A percentile compares a stretch with the other conserved stretches of the same genome.
Conservation (phyloP, 768 basidiomycete genomes). For the Hericium alpestre region DNA sequence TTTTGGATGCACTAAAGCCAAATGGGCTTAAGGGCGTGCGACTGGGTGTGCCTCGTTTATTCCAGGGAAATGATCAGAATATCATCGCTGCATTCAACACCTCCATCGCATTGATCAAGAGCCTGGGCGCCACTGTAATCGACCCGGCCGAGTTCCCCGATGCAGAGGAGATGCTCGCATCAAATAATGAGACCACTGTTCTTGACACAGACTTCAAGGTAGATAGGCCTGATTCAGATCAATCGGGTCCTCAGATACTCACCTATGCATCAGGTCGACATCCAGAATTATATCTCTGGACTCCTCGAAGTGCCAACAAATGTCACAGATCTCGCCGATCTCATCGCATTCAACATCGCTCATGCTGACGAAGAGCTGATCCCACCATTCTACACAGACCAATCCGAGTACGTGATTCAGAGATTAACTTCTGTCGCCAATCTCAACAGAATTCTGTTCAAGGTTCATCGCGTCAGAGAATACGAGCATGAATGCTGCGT, state of each 20-base stretch:
- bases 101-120: constrained; percentile 26
- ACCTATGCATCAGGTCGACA: constrained; percentile 29
- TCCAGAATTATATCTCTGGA: constrained; percentile 38
- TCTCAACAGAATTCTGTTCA: background rate
- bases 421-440: background rate
- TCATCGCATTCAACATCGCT: constrained; percentile 48
- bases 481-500: constrained; percentile 17
- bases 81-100: constrained; percentile 29
- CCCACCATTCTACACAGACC: constrained; percentile 24
- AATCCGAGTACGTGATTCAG: constrained; percentile 20
- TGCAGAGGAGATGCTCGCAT: constrained; percentile 34
- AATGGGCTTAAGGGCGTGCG: constrained; percentile 36
- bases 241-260: background rate
- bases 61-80: constrained; percentile 17
- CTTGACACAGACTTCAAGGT: constrained; percentile 52
- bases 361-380: constrained; percentile 39
- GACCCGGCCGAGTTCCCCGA: constrained; percentile 55
- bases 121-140: constrained; percentile 39
- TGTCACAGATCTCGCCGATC: constrained; percentile 42
- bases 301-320: constrained; percentile 45
- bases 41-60: constrained; percentile 33
- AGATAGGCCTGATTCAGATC: background rate
- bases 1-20: constrained; percentile 38
- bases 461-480: constrained; percentile 22
- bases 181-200: constrained; percentile 45